Base-by-base conservation (phyloP, 2,329 filamentous ascomycete species). In the Ophiocordyceps sinensis region DNA sequence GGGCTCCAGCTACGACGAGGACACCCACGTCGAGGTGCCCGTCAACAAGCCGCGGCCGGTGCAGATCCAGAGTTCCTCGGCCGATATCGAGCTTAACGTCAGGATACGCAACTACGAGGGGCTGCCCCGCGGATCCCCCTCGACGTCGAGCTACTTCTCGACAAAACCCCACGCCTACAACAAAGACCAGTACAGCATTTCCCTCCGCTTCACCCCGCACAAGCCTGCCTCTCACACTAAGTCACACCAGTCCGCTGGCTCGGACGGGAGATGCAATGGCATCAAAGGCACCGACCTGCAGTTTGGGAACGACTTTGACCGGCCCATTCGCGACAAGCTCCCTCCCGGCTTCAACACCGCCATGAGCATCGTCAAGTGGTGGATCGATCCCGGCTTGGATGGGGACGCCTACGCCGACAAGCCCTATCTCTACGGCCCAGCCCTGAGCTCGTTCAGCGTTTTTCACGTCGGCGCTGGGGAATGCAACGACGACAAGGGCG, bases 261-360 rank as follows among this genome's bases (percentile, higher is more conserved):
- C 45, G 1, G 46, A 49, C 3, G 44, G 47, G 5, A 26, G 43
- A 5, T 5, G 19, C n/a, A 44, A 61, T 61, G 70, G 71, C 30
- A 77, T 94, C 43, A 68, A 70, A 3, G 86, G 77, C 36, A 61
- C 74, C 23, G 79, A 93, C 46, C 68, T 98, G 3, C 78, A 95
- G 41, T 94, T 94, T 52, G 91, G 89, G 35, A 96, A 96, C 59
- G 87, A 95, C 66, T 95, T 96, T 57, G 88, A 94, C 54, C 76
- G 83, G 39, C 85, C 91, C 0, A 91, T 98, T 51, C 76, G 86
- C 28, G 82, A 94, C 56, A 75, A 79, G 14, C 68, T 98, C 2
- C 89, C 91, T 0, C 85, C 85, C 0, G 87, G 89, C 0, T 94
- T 94, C 61, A 77, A 77, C 55, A 81, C 85, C 10, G 88, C 87